These are phyloP conservation scores for Stemphylium vesicarium DNA, from an alignment of 2,329 filamentous ascomycete genomes.

Conservation along the genomic window DNA sequence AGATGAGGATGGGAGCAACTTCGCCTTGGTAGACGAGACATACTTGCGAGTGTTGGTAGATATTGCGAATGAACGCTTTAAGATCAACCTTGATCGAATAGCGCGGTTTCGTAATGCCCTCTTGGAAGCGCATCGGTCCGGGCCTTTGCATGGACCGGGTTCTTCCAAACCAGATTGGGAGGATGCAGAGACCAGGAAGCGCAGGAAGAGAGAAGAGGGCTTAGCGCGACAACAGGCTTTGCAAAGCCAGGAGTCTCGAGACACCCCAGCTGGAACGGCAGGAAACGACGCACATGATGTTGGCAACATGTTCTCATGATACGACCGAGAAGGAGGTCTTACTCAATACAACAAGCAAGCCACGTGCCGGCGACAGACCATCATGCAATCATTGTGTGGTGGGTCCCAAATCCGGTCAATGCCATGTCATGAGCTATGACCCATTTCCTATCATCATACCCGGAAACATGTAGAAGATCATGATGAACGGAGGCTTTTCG, in stretches of 20 bases:
- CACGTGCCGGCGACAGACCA: not conserved
- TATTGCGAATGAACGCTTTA: conserved; percentile 77
- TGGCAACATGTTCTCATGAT: conserved; percentile 6
- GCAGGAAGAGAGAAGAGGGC: conserved; percentile 52
- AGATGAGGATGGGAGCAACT: conserved; percentile 47
- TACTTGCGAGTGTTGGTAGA: conserved; percentile 72
- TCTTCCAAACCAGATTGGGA: conserved; percentile 48
- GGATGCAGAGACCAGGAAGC: conserved; percentile 46
- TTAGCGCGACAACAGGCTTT: conserved; percentile 58
- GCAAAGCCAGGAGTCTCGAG: conserved; percentile 8
- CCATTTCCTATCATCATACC: not conserved
- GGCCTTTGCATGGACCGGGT: not conserved
- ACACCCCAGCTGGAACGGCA: not conserved
- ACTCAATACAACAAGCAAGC: not conserved
- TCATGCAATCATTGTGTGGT: not conserved
- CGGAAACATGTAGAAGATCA: too few species aligned
- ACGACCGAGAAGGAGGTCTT: not conserved
- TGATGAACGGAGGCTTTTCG: not conserved
- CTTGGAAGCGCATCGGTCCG: conserved; percentile 30
- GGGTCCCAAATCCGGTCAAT: not conserved
- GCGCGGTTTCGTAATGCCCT: conserved; percentile 66
- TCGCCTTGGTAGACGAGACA: conserved; percentile 63
- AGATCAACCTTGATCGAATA: conserved; percentile 71
- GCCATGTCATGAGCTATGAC: not conserved
- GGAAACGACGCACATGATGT: not conserved